phyloP scores from a whole-genome alignment of 345 rosid genomes.

The Hibiscus syriacus region DNA sequence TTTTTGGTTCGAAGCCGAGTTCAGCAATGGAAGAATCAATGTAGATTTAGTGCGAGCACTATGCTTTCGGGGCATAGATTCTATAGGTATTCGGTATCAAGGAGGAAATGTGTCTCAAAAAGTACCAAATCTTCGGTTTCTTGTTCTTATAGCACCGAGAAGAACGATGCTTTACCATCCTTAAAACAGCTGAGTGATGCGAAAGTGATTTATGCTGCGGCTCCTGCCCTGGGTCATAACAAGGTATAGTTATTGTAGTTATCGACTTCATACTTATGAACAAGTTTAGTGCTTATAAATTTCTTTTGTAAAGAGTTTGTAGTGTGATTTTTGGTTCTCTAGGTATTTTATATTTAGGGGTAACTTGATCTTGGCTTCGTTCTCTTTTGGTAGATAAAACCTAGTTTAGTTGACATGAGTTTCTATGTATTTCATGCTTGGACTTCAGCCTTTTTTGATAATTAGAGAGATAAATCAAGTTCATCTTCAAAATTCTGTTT shows the following conservation, averaged over 20 bases:
- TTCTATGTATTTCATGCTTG: not conserved
- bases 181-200: slow-evolving; percentile 35
- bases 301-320: not conserved
- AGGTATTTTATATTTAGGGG: not conserved
- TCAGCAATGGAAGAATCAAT: slow-evolving; percentile 17
- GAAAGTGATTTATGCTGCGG: slow-evolving; percentile 58
- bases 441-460: not conserved
- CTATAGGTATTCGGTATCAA: slow-evolving; percentile 7
- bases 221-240: slow-evolving; percentile 89
- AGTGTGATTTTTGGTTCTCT: not conserved
- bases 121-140: slow-evolving; percentile 17
- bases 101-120: slow-evolving; percentile 13
- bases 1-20: slow-evolving; percentile 9
- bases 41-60: slow-evolving; percentile 4
- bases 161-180: slow-evolving; percentile 25
- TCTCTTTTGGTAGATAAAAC: not conserved
- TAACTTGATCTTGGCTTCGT: not conserved
- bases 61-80: not conserved
- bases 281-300: not conserved
- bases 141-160: slow-evolving; percentile 30
- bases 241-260: slow-evolving; percentile 32
- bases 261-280: not conserved
- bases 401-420: not conserved
- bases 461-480: not conserved
- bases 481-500: not conserved